Evolutionary conservation across 495 filamentous ascomycete genomes (phyloP).

Genomic region (Penicillium cosmopolitanum): DNA sequence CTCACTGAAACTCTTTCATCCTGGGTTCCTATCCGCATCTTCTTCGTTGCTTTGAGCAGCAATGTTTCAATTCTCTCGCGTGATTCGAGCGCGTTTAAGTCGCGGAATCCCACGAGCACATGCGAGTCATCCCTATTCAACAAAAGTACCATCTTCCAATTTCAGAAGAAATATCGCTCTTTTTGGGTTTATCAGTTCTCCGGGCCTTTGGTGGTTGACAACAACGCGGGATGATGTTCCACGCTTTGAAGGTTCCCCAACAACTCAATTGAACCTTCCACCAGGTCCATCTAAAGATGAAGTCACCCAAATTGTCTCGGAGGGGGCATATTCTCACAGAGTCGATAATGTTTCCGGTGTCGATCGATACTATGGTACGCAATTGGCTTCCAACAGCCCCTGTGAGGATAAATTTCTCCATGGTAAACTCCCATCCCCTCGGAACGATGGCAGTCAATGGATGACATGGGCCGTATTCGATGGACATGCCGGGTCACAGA

Average conservation of each 20-base stretch:
- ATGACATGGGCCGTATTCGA: conserved; percentile 54
- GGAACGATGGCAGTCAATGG: conserved; percentile 43
- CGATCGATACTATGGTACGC: conserved; percentile 47
- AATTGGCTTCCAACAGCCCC: conserved; percentile 47
- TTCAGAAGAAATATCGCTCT: conserved; percentile 12
- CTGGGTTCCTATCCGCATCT: background rate
- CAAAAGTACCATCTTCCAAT: conserved; percentile 18
- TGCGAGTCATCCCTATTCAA: conserved; percentile 19
- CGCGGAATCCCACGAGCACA: conserved; percentile 18
- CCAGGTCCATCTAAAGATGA: conserved; percentile 25
- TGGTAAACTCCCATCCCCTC: conserved; percentile 45
- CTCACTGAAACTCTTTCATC: background rate
- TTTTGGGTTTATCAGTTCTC: conserved; percentile 19
- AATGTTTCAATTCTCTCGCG: conserved; percentile 5
- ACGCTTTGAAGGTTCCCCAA: conserved; percentile 18
- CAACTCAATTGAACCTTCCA: conserved; percentile 15
- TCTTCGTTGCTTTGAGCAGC: background rate
- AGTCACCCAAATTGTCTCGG: conserved; percentile 32
- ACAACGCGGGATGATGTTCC: conserved; percentile 26
- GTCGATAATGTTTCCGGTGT: conserved; percentile 35
- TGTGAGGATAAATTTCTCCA: conserved; percentile 55
- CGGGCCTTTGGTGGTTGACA: conserved; percentile 30
- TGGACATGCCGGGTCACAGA: conserved; percentile 53
- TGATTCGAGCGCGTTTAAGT: conserved; percentile 18
- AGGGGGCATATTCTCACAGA: conserved; percentile 35